Evolutionary conservation across 2,329 filamentous ascomycete genomes (phyloP).

Genomic region (Phaeosphaeriaceae sp.): DNA sequence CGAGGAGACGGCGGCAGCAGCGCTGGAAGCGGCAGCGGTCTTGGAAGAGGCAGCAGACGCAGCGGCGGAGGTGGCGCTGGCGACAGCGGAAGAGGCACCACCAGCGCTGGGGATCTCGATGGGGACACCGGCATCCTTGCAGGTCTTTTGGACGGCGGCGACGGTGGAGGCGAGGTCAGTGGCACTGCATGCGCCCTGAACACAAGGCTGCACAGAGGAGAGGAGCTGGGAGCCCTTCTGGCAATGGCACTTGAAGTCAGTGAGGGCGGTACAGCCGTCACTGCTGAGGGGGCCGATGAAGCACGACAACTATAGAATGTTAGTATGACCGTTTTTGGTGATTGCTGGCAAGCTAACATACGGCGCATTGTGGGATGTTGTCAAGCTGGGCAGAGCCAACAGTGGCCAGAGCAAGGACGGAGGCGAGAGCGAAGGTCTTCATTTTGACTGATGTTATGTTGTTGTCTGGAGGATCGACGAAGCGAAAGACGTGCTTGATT

Average conservation of each 20-base stretch:
- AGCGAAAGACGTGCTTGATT: slow-evolving; percentile 21
- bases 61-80: slow-evolving; percentile 10
- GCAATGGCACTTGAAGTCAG: slow-evolving; percentile 57
- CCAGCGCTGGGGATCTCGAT: slow-evolving; percentile 34
- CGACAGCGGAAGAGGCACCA: slow-evolving; percentile 16
- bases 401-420: slow-evolving; percentile 53
- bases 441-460: slow-evolving; percentile 36
- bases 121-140: slow-evolving; percentile 39
- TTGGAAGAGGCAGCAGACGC: slow-evolving; percentile 6
- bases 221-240: slow-evolving; percentile 54
- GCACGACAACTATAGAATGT: slow-evolving; percentile 53
- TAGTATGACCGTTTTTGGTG: slow-evolving; percentile 17
- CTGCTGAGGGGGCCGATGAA: slow-evolving; percentile 51
- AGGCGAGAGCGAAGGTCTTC: slow-evolving; percentile 48
- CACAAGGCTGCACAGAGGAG: slow-evolving; percentile 55
- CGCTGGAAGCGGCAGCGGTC: slow-evolving; percentile 9
- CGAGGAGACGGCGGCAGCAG: slow-evolving; percentile 18
- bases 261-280: slow-evolving; percentile 56
- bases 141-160: slow-evolving; percentile 40
- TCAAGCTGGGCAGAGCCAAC: slow-evolving; percentile 57
- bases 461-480: slow-evolving; percentile 1
- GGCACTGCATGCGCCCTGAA: slow-evolving; percentile 51
- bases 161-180: slow-evolving; percentile 47
- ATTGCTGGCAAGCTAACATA: slow-evolving; percentile 35
- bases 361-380: slow-evolving; percentile 57